A percentile compares a stretch with the other conserved stretches of the same genome.
phyloP scores from a whole-genome alignment of 148 eudicot species.

The Amaranthus palmeri region DNA sequence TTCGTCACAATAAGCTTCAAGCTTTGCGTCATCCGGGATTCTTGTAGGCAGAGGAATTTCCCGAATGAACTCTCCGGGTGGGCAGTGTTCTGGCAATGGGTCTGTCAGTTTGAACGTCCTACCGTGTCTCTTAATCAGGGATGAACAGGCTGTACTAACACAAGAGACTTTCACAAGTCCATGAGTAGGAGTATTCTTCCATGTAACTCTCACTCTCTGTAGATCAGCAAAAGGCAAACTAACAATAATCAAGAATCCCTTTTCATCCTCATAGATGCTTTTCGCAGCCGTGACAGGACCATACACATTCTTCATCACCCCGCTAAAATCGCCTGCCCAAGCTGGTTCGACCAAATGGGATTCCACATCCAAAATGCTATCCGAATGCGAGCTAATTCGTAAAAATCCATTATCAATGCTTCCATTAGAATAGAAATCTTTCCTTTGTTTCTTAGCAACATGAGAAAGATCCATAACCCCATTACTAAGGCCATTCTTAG shows the following conservation, averaged over 20 bases:
- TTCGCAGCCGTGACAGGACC: slow-evolving; percentile 63
- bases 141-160: slow-evolving; percentile 43
- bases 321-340: slow-evolving; percentile 47
- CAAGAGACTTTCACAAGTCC: slow-evolving; percentile 51
- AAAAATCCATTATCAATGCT: slow-evolving; percentile 29
- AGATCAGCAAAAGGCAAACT: slow-evolving; percentile 54
- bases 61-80: slow-evolving; percentile 54
- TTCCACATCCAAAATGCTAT: slow-evolving; percentile 31
- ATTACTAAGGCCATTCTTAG: slow-evolving; percentile 21
- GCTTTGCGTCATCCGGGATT: slow-evolving; percentile 57
- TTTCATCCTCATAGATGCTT: slow-evolving; percentile 57
- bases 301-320: slow-evolving; percentile 45
- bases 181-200: slow-evolving; percentile 48
- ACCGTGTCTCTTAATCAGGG: slow-evolving; percentile 48
- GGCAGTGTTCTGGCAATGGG: slow-evolving; percentile 50
- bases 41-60: slow-evolving; percentile 43
- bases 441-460: slow-evolving; percentile 36
- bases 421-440: slow-evolving; percentile 31
- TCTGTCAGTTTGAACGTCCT: slow-evolving; percentile 52
- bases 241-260: slow-evolving; percentile 46
- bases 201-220: slow-evolving; percentile 46
- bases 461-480: slow-evolving; percentile 30
- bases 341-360: slow-evolving; percentile 31
- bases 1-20: slow-evolving; percentile 57
- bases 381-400: slow-evolving; percentile 31